Percentiles rank a stretch among this genome's conserved stretches.
These are phyloP conservation scores for Tolypocladium endophyticum DNA, from an alignment of 2,329 filamentous ascomycete genomes.

Conservation along the genomic window DNA sequence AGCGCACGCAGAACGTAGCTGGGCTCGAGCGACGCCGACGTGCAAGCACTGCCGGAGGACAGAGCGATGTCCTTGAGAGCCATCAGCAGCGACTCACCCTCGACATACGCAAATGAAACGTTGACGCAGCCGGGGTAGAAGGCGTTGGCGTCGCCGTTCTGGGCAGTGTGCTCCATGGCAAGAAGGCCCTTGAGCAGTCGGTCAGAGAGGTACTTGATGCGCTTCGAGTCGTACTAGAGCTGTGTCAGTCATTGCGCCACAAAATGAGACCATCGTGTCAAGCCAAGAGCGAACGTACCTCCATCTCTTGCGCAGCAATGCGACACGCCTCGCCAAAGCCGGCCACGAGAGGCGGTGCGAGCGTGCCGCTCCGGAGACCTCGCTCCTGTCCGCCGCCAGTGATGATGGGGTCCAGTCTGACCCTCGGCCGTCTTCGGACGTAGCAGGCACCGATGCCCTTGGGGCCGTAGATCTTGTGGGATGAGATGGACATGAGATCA, in stretches of 20 bases:
- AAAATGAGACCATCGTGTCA: background rate
- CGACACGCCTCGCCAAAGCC: conserved; percentile 94
- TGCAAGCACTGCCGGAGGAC: conserved; percentile 93
- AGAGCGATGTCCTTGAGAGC: conserved; percentile 95
- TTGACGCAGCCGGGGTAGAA: conserved; percentile 98
- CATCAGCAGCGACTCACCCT: conserved; percentile 97
- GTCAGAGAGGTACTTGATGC: conserved; percentile 73
- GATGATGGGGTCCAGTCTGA: conserved; percentile 92
- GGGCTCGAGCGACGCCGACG: conserved; percentile 89
- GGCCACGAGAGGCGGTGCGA: conserved; percentile 79
- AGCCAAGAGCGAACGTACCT: conserved; percentile 64
- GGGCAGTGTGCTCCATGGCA: conserved; percentile 78
- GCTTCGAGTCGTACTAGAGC: conserved; percentile 80
- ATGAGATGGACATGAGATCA: conserved; percentile 97
- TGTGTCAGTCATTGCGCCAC: conserved; percentile 9
- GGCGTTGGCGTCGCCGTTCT: conserved; percentile 73
- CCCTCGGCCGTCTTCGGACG: conserved; percentile 81
- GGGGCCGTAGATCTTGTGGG: conserved; percentile 96
- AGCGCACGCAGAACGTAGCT: conserved; percentile 92
- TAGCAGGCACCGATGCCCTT: conserved; percentile 97
- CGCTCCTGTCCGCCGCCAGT: conserved; percentile 93
- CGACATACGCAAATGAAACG: conserved; percentile 95
- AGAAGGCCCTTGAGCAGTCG: conserved; percentile 74
- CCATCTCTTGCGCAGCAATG: conserved; percentile 80
- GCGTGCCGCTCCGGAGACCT: conserved; percentile 85